A percentile compares a stretch with the other conserved stretches of the same genome.
These are phyloP conservation scores for Wickerhamiella sergipiensis DNA, from an alignment of 805 yeast genomes.

Conservation along the genomic window DNA sequence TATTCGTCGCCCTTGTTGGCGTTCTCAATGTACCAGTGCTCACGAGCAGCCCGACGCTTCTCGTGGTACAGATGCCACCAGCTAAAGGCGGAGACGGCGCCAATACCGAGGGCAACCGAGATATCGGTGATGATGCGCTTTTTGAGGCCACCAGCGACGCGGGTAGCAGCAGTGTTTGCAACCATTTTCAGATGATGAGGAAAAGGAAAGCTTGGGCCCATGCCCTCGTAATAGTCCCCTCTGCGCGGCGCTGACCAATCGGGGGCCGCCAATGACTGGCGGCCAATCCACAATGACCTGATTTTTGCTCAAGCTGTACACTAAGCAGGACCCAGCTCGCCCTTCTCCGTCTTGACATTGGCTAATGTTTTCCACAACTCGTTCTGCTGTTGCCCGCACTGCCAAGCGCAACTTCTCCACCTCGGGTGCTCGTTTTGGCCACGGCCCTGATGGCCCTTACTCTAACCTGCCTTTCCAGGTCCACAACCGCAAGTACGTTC, in stretches of 20 bases:
- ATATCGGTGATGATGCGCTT: constrained; percentile 73
- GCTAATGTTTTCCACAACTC: constrained; percentile 5
- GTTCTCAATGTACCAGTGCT: constrained; percentile 65
- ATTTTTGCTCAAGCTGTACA: neutral
- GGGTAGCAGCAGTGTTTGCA: constrained; percentile 18
- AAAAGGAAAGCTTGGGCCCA: neutral
- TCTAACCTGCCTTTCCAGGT: constrained; percentile 89
- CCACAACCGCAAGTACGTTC: constrained; percentile 72
- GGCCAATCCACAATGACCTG: neutral
- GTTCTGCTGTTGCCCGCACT: constrained; percentile 5
- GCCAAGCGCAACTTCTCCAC: constrained; percentile 16
- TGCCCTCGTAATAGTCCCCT: neutral
- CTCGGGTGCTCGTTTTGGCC: constrained; percentile 22
- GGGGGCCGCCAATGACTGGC: neutral
- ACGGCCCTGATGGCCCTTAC: constrained; percentile 74
- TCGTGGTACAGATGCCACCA: constrained; percentile 87
- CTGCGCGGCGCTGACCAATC: neutral
- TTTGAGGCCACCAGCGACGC: constrained; percentile 61
- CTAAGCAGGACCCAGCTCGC: neutral
- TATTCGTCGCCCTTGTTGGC: constrained; percentile 46
- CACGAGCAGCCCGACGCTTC: constrained; percentile 60
- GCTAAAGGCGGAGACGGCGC: constrained; percentile 48
- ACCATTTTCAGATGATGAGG: constrained; percentile 12
- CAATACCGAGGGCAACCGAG: constrained; percentile 34
- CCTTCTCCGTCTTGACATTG: neutral